phyloP scores from a whole-genome alignment of 805 yeast species.

The Lachancea thermotolerans region DNA sequence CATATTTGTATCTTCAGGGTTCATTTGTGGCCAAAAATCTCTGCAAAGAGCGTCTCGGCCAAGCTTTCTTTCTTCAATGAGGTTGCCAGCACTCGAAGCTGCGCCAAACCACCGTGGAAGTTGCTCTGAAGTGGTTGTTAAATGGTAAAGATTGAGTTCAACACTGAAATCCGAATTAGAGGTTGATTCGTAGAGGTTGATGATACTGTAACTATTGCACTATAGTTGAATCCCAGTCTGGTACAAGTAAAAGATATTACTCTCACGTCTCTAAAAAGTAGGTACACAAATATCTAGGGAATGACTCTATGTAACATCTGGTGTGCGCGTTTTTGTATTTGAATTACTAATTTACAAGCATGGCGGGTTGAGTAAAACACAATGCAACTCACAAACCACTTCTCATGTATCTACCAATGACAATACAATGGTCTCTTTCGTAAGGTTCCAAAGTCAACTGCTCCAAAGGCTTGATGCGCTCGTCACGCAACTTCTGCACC shows the following conservation, averaged over 20 bases:
- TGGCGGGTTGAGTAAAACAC: constrained; percentile 3
- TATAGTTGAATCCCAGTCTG: too few species aligned
- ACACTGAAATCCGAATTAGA: too few species aligned
- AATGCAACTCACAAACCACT: constrained; percentile 46
- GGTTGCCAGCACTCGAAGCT: not conserved
- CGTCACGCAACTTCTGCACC: constrained; percentile 98
- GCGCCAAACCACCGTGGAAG: not conserved
- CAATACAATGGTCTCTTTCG: constrained; percentile 99
- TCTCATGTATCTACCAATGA: constrained; percentile 94
- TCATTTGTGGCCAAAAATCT: constrained; percentile 1
- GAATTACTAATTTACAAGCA: constrained; percentile 10
- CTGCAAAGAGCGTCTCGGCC: not conserved
- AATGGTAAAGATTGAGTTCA: too few species aligned
- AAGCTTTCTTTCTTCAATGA: not conserved
- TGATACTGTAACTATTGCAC: not conserved
- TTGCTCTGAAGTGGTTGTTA: not conserved
- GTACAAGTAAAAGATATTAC: not conserved
- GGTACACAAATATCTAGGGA: constrained; percentile 6
- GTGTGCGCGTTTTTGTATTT: not conserved
- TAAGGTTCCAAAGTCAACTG: constrained; percentile 98
- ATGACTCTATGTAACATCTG: not conserved
- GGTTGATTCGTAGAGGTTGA: not conserved
- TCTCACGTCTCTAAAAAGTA: constrained; percentile 1
- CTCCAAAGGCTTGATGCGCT: constrained; percentile 96
- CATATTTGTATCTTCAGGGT: not conserved